Conservation (phyloP, 2,329 filamentous ascomycete species). For the Xylaria sp. region DNA sequence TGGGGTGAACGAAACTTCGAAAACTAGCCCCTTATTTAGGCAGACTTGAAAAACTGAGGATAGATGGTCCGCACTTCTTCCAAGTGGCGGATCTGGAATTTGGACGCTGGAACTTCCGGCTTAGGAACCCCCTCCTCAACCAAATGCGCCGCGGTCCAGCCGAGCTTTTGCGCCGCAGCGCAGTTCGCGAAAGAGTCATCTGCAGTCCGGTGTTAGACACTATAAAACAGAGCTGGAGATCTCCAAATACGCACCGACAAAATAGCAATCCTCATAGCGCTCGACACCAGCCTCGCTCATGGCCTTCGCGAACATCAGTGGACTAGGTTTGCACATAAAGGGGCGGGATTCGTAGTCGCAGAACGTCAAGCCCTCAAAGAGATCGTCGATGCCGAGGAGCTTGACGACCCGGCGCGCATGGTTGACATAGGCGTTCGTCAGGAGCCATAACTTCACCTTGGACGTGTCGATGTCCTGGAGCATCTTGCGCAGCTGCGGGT, state of each 20-base stretch:
- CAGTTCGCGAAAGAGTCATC: conserved; percentile 88
- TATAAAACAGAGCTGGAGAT: not conserved
- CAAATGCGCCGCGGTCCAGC: conserved; percentile 82
- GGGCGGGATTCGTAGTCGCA: conserved; percentile 76
- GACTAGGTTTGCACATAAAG: conserved; percentile 81
- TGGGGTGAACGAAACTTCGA: not conserved
- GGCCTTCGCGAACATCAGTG: conserved; percentile 79
- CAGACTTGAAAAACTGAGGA: conserved; percentile 75
- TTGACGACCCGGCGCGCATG: conserved; percentile 79
- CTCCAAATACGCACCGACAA: conserved; percentile 63
- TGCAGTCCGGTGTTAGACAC: conserved; percentile 32
- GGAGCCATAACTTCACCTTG: conserved; percentile 86
- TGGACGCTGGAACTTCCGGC: conserved; percentile 60
- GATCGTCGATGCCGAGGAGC: conserved; percentile 74
- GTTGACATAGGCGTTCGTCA: conserved; percentile 92
- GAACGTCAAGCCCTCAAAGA: conserved; percentile 92
- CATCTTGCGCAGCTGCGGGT: conserved; percentile 66
- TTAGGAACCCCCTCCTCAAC: conserved; percentile 67
- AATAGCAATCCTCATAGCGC: conserved; percentile 71
- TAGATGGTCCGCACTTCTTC: conserved; percentile 71
- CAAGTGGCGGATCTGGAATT: conserved; percentile 70
- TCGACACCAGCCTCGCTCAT: conserved; percentile 76
- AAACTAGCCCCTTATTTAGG: not conserved
- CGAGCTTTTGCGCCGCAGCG: conserved; percentile 66
- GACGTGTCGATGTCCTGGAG: conserved; percentile 75